Percentiles rank a stretch among this genome's conserved stretches.
phyloP scores from a whole-genome alignment of 2,329 filamentous ascomycete genomes.

The Mariannaea sp. region DNA sequence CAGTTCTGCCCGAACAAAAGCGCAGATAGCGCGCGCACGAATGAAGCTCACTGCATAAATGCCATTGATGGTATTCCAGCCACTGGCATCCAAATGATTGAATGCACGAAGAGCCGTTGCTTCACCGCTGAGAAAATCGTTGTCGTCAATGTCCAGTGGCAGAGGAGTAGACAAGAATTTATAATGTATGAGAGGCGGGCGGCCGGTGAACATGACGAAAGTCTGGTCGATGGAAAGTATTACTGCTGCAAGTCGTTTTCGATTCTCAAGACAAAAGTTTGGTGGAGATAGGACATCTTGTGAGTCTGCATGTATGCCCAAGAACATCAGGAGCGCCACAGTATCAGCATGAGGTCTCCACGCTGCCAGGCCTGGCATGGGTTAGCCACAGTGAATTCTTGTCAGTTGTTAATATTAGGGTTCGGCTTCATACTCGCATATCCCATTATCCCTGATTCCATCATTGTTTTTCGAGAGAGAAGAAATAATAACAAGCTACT shows the following conservation, averaged over 20 bases:
- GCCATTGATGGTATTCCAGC: slow-evolving; percentile 3
- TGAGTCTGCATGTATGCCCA: too few species aligned
- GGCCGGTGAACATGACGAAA: slow-evolving; percentile 48
- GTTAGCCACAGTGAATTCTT: too few species aligned
- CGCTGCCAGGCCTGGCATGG: too few species aligned
- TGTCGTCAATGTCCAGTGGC: slow-evolving; percentile 9
- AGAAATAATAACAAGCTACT: too few species aligned
- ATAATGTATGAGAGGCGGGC: slow-evolving; percentile 42
- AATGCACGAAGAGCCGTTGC: neutral
- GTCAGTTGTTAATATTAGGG: too few species aligned
- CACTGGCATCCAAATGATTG: neutral
- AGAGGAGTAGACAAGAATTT: slow-evolving; percentile 9
- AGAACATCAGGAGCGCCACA: too few species aligned
- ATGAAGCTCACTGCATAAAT: slow-evolving; percentile 51
- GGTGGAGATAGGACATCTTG: too few species aligned
- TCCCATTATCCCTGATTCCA: too few species aligned
- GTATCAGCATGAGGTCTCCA: too few species aligned
- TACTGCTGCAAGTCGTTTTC: slow-evolving; percentile 40
- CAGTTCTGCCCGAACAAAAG: slow-evolving; percentile 60
- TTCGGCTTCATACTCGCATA: too few species aligned
- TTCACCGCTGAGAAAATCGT: slow-evolving; percentile 1
- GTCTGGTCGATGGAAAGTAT: slow-evolving; percentile 45
- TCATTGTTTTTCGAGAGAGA: too few species aligned
- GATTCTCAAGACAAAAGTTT: too few species aligned
- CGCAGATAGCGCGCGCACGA: slow-evolving; percentile 53